phyloP scores from a whole-genome alignment of 2,329 filamentous ascomycete genomes.

The Scytalidium sp. region DNA sequence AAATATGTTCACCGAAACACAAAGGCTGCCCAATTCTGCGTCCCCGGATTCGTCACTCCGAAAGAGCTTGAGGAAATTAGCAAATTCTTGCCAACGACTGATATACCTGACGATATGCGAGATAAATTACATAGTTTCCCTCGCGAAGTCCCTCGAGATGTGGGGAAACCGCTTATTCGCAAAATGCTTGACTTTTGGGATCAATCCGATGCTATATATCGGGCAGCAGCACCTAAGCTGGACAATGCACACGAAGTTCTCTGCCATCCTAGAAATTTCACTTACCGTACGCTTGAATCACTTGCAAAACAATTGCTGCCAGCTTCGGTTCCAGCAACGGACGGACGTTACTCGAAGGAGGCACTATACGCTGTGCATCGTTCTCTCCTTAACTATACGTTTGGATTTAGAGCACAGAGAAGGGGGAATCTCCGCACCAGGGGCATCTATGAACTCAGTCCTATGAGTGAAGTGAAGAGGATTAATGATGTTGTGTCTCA shows the following conservation, averaged over 20 bases:
- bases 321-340: slow-evolving; percentile 15
- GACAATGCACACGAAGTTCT: slow-evolving; percentile 46
- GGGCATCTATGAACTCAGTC: slow-evolving; percentile 61
- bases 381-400: slow-evolving; percentile 56
- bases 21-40: slow-evolving; percentile 35
- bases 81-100: slow-evolving; percentile 40
- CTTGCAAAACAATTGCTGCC: slow-evolving; percentile 40
- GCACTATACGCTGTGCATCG: slow-evolving; percentile 70
- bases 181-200: slow-evolving; percentile 40
- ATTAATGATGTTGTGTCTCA: slow-evolving; percentile 48
- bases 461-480: slow-evolving; percentile 49
- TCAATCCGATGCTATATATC: slow-evolving; percentile 44
- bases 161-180: slow-evolving; percentile 40
- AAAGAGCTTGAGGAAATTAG: slow-evolving; percentile 39
- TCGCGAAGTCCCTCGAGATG: slow-evolving; percentile 38
- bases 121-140: slow-evolving; percentile 33
- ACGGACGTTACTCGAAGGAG: slow-evolving; percentile 38
- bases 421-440: slow-evolving; percentile 44
- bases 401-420: slow-evolving; percentile 55
- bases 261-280: slow-evolving; percentile 38
- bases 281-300: slow-evolving; percentile 38
- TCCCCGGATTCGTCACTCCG: slow-evolving; percentile 41
- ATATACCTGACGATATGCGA: slow-evolving; percentile 28
- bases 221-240: slow-evolving; percentile 39
- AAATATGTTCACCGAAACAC: slow-evolving; percentile 39